phyloP scores from a whole-genome alignment of 176 grass and related monocot species.

The Phyllostachys edulis region DNA sequence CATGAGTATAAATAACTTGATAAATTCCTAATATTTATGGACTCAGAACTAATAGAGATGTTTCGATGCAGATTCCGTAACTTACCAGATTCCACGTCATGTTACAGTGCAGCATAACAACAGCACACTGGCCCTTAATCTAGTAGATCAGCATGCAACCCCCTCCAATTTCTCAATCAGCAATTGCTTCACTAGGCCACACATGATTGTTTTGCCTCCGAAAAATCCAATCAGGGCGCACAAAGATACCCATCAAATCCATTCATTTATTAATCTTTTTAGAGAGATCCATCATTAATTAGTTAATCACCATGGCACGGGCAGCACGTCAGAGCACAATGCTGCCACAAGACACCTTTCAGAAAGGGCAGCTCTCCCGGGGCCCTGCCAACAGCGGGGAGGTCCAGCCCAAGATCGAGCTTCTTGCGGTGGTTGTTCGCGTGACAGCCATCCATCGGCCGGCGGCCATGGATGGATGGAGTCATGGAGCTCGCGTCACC shows the following conservation, averaged over 20 bases:
- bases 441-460: background rate
- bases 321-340: background rate
- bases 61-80: background rate
- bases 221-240: background rate
- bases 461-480: background rate
- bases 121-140: background rate
- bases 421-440: background rate
- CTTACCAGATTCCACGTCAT: background rate
- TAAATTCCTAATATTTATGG: background rate
- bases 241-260: constrained; percentile 7
- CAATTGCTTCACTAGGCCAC: background rate
- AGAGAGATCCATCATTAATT: background rate
- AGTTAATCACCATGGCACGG: background rate
- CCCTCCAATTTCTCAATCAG: background rate
- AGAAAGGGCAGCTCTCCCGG: background rate
- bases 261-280: background rate
- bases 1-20: background rate
- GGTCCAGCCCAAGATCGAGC: background rate
- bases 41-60: background rate
- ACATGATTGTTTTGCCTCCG: background rate
- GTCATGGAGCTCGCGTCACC: background rate
- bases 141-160: background rate
- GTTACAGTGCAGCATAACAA: background rate
- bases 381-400: background rate
- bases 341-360: constrained; percentile 6